Percentiles rank a stretch among this genome's conserved stretches.
Evolutionary conservation across 352 stramenopile species (phyloP).

Genomic region (Globisporangium rhizosaccharum): DNA sequence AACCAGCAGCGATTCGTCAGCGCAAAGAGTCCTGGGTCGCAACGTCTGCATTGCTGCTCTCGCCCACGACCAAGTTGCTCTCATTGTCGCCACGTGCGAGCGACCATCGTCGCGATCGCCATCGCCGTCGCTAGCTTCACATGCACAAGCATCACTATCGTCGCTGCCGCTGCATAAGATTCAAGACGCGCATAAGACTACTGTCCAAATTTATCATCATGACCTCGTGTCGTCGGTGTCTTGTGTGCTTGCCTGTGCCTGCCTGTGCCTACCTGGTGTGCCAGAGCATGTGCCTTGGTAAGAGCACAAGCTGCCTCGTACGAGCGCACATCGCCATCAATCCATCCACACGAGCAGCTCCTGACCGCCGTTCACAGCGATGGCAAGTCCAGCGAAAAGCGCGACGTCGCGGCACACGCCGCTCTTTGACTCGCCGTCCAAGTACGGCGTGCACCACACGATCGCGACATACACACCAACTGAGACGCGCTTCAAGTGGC

Average conservation of each 20-base stretch:
- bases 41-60: background rate
- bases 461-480: conserved; percentile 60
- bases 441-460: conserved; percentile 63
- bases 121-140: background rate
- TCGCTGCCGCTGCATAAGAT: too few species aligned
- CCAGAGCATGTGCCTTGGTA: too few species aligned
- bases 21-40: conserved; percentile 3
- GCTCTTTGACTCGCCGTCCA: conserved; percentile 73
- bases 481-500: conserved; percentile 71
- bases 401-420: conserved; percentile 24
- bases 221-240: background rate
- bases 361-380: background rate
- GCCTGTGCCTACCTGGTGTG: too few species aligned
- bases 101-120: background rate
- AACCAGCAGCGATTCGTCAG: conserved; percentile 1
- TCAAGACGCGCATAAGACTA: too few species aligned
- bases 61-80: background rate
- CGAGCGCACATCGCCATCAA: background rate
- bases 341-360: background rate
- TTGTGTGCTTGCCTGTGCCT: background rate
- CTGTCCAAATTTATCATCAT: background rate
- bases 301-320: background rate
- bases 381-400: conserved; percentile 18
- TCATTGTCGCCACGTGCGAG: too few species aligned
- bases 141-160: too few species aligned